phyloP scores from a whole-genome alignment of 495 filamentous ascomycete genomes.

The Hyaloscypha finlandica region DNA sequence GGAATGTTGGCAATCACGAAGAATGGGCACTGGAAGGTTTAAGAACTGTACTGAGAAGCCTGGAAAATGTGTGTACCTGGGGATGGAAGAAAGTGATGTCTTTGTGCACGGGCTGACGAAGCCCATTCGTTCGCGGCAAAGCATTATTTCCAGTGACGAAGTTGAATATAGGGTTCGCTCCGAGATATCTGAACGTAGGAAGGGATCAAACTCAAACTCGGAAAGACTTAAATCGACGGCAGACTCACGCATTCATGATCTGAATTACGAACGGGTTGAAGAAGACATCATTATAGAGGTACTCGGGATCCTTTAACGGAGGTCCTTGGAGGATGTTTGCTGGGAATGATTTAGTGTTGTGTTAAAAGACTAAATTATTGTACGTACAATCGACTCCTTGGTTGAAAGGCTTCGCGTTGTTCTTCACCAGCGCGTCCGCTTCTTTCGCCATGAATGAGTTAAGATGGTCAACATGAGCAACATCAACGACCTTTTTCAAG shows the following conservation, averaged over 20 bases:
- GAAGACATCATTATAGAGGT: conserved; percentile 39
- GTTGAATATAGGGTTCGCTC: conserved; percentile 33
- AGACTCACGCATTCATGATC: conserved; percentile 34
- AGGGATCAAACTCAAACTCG: background rate
- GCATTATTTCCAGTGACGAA: conserved; percentile 42
- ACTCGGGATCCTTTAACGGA: conserved; percentile 33
- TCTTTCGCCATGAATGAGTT: conserved; percentile 33
- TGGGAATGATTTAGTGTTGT: conserved; percentile 14
- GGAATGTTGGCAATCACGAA: conserved; percentile 35
- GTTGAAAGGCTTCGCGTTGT: conserved; percentile 34
- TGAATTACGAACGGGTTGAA: conserved; percentile 41
- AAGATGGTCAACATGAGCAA: conserved; percentile 29
- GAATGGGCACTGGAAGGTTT: conserved; percentile 34
- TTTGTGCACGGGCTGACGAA: conserved; percentile 41
- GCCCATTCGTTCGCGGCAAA: conserved; percentile 30
- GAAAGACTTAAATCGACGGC: background rate
- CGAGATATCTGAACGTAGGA: conserved; percentile 31
- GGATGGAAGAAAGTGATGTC: conserved; percentile 36
- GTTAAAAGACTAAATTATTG: background rate
- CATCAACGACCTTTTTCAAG: conserved; percentile 33
- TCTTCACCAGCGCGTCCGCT: conserved; percentile 28
- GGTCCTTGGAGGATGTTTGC: conserved; percentile 37
- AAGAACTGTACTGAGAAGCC: background rate
- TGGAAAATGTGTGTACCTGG: conserved; percentile 27
- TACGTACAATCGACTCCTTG: conserved; percentile 34